phyloP scores from a whole-genome alignment of 2,329 filamentous ascomycete genomes.

The Colletotrichum tanaceti region DNA sequence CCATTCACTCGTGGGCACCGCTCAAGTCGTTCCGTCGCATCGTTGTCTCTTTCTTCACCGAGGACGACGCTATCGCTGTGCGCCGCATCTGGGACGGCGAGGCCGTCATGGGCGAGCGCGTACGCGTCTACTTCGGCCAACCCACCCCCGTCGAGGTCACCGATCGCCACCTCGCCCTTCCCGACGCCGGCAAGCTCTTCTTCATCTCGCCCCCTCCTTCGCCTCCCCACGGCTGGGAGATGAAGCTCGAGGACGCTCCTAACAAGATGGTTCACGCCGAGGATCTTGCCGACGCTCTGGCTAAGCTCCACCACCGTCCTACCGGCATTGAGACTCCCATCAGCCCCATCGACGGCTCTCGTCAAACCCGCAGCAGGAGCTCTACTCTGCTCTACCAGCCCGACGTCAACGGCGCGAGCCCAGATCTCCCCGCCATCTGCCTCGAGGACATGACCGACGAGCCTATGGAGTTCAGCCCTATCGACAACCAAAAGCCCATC shows the following conservation, averaged over 20 bases:
- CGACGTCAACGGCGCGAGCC: conserved; percentile 61
- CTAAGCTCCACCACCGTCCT: conserved; percentile 66
- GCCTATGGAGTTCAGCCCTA: conserved; percentile 57
- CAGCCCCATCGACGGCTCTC: conserved; percentile 55
- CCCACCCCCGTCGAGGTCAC: conserved; percentile 66
- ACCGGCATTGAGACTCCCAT: conserved; percentile 49
- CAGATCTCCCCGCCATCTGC: conserved; percentile 71
- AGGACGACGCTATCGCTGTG: conserved; percentile 76
- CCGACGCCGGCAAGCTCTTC: conserved; percentile 77
- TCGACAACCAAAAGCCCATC: conserved; percentile 60
- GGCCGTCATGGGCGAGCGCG: conserved; percentile 74
- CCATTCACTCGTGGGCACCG: conserved; percentile 81
- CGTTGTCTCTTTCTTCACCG: conserved; percentile 80
- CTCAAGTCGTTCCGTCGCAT: conserved; percentile 87
- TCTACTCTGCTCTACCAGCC: conserved; percentile 75
- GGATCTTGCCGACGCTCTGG: conserved; percentile 74
- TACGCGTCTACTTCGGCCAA: conserved; percentile 77
- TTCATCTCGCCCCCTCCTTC: conserved; percentile 78
- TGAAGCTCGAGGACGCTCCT: conserved; percentile 74
- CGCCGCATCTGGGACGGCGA: conserved; percentile 81
- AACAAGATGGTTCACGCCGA: conserved; percentile 78
- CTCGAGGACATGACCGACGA: conserved; percentile 75
- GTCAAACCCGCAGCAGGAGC: conserved; percentile 66
- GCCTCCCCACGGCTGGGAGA: conserved; percentile 76
- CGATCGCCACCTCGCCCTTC: conserved; percentile 72